Base-by-base conservation (phyloP, 331 rosid species). In the Pyracantha coccinea region DNA sequence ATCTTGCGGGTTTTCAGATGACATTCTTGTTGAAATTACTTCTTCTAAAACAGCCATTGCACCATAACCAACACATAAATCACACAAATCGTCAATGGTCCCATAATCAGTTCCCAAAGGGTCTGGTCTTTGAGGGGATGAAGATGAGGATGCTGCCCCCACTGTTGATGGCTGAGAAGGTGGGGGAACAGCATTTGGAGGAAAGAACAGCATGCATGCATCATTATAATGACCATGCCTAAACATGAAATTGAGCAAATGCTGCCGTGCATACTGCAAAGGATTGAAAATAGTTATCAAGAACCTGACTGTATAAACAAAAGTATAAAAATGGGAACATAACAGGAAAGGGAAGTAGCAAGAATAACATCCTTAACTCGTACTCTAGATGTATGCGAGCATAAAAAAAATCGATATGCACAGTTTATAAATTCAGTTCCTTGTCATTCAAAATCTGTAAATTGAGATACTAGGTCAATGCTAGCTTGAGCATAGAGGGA, bases 231-330 rank as follows among this genome's bases (percentile, higher is more conserved):
- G 97, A 52, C 92, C 99, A 77, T 94, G 96, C 84, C 83, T 88
- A 81, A 94, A 92, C 96, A 94, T 88, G 85, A 94, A 94, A 68
- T 89, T 85, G 72, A 94, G 93, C 90, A 94, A 88, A 77, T 92
- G 84, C 75, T 88, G 97, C 19, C 96, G 93, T 68, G 93, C 96
- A 72, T 87, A 90, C 99, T 94, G 92, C 89, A 90, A 84, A 78
- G 66, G 74, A 75, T 38, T 83, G 69, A 11, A 70, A 84, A 66
- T 21, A 72, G 29, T 32, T n/a, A 27, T 24, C 66, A 63, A 85
- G 77, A 64, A 76, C 29, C 53, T 25, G 41, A 66, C 21, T 16
- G 72, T 61, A 75, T 78, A 21, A 83, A 80, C 70, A 85, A 66
- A 68, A 41, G 75, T 52, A 57, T 52, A 73, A 32, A 44, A 17